phyloP scores from a whole-genome alignment of 2,329 filamentous ascomycete genomes.

The Arthrobotrys sphaeroides region DNA sequence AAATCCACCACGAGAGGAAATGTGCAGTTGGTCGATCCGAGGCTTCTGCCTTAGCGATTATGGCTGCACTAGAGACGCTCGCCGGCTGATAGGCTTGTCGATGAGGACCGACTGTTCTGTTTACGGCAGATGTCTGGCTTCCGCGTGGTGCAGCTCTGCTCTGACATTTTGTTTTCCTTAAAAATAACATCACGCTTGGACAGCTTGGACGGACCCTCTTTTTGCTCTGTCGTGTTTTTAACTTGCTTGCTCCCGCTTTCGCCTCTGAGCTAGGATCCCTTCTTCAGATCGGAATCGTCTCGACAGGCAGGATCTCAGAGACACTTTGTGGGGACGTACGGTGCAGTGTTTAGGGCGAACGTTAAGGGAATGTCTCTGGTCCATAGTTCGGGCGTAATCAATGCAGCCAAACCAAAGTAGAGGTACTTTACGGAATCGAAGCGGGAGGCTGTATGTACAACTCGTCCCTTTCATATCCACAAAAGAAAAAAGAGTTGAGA shows the following conservation, averaged over 20 bases:
- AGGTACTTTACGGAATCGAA: neutral
- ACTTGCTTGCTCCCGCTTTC: neutral
- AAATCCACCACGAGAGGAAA: constrained; percentile 5
- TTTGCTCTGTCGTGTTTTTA: neutral
- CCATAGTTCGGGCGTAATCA: constrained; percentile 18
- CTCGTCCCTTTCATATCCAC: constrained; percentile 27
- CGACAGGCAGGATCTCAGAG: constrained; percentile 23
- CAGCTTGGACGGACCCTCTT: neutral
- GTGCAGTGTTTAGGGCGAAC: constrained; percentile 33
- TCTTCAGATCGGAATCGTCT: constrained; percentile 14
- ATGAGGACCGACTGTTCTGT: constrained; percentile 6
- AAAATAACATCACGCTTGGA: constrained; percentile 16
- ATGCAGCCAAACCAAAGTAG: constrained; percentile 10
- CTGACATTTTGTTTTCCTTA: constrained; percentile 12
- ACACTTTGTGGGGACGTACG: constrained; percentile 38
- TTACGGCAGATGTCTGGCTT: constrained; percentile 23
- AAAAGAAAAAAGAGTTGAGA: constrained; percentile 27
- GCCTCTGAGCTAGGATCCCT: constrained; percentile 14
- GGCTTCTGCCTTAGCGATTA: constrained; percentile 6
- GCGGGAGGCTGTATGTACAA: neutral
- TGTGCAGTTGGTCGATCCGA: constrained; percentile 31
- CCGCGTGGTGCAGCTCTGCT: constrained; percentile 27
- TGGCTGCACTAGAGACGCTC: constrained; percentile 6
- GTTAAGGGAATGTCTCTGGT: constrained; percentile 24
- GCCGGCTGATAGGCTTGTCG: constrained; percentile 17